These are phyloP conservation scores for Boletus sp. DNA, from an alignment of 1,284 basidiomycete genomes.

Conservation along the genomic window DNA sequence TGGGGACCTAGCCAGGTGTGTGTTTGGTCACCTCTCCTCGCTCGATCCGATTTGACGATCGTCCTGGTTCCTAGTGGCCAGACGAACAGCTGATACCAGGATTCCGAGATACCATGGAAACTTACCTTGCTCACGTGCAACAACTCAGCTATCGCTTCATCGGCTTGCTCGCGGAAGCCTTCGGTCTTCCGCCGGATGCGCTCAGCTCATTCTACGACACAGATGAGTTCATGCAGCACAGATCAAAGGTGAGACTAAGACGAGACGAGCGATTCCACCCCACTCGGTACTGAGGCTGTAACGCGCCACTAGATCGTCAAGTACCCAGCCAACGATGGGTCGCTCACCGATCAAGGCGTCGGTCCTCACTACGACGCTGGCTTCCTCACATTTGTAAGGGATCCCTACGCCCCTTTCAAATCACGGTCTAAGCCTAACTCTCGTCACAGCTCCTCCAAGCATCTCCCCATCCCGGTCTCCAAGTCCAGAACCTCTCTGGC, in stretches of 20 bases:
- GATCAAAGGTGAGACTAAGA: constrained; percentile 25
- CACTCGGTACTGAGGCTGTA: not conserved
- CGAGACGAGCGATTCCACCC: not conserved
- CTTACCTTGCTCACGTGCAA: constrained; percentile 26
- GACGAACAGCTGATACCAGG: constrained; percentile 36
- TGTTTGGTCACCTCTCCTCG: not conserved
- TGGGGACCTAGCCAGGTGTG: constrained; percentile 41
- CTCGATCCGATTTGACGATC: not conserved
- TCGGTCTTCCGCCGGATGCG: constrained; percentile 30
- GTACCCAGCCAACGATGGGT: constrained; percentile 34
- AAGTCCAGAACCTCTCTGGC: constrained; percentile 43
- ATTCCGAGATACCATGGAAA: constrained; percentile 32
- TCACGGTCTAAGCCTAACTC: not conserved
- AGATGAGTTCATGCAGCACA: constrained; percentile 32
- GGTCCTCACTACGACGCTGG: constrained; percentile 42
- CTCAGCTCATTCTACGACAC: constrained; percentile 31
- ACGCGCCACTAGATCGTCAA: constrained; percentile 33
- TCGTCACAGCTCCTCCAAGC: constrained; percentile 38
- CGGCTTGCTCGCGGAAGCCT: constrained; percentile 29
- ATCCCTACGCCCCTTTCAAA: not conserved
- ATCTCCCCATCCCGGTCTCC: constrained; percentile 38
- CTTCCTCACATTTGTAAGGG: constrained; percentile 39
- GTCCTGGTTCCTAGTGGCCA: constrained; percentile 34
- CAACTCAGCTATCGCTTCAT: constrained; percentile 29
- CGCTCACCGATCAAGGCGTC: constrained; percentile 37